phyloP scores from a whole-genome alignment of 129 eudicot species.

The Flaveria trinervia region DNA sequence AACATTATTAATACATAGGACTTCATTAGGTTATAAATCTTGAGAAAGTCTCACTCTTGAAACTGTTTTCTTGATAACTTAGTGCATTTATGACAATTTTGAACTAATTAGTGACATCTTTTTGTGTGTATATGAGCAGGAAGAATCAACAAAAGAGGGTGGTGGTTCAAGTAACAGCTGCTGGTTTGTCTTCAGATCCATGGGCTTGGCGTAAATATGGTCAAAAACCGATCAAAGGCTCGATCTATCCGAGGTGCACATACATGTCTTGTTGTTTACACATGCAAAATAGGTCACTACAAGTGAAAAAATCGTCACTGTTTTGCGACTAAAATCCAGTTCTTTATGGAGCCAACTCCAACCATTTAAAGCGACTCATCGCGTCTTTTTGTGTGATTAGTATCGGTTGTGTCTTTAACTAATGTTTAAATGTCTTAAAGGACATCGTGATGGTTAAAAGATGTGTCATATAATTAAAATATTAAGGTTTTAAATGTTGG shows the following conservation, averaged over 20 bases:
- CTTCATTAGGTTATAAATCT: too few relatives aligned
- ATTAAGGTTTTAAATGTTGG: too few relatives aligned
- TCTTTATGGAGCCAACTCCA: too few relatives aligned
- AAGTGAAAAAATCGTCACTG: too few relatives aligned
- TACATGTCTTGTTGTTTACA: background rate
- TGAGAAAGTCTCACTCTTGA: background rate
- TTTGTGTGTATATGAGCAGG: slow-evolving; percentile 40
- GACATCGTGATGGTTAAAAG: too few relatives aligned
- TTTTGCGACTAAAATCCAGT: too few relatives aligned
- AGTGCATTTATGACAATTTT: background rate
- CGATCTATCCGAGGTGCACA: slow-evolving; percentile 83
- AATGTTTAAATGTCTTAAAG: too few relatives aligned
- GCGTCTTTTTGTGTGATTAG: too few relatives aligned
- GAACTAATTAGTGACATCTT: slow-evolving; percentile 3
- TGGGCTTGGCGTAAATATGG: slow-evolving; percentile 99
- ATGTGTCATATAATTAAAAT: too few relatives aligned
- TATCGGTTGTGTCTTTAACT: too few relatives aligned
- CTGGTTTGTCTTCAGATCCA: slow-evolving; percentile 68
- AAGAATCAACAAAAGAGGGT: slow-evolving; percentile 80
- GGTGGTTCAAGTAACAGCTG: slow-evolving; percentile 63
- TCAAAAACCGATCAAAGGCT: slow-evolving; percentile 89
- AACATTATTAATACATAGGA: too few relatives aligned
- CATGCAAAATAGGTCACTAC: background rate
- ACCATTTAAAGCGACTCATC: too few relatives aligned
- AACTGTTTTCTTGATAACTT: background rate